Evolutionary conservation across 176 grass and related monocot species (phyloP).

Genomic region (Saccharum officinarum): DNA sequence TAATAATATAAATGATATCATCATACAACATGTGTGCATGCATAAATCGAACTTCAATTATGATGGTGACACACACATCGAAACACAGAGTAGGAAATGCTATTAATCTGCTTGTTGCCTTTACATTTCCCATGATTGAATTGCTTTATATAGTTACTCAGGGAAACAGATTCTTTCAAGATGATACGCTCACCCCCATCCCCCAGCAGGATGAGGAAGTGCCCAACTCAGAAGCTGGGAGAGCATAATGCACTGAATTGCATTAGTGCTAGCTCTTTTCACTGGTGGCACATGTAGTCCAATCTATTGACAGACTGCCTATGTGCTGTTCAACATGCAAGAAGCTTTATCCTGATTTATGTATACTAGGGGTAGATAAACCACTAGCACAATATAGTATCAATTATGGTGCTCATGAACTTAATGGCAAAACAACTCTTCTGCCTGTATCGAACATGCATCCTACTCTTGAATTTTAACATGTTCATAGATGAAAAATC

Average conservation of each 20-base stretch:
- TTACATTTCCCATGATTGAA: slow-evolving; percentile 3
- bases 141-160: background rate
- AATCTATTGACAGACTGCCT: background rate
- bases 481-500: slow-evolving; percentile 12
- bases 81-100: background rate
- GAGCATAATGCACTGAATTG: background rate
- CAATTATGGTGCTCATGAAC: background rate
- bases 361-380: background rate
- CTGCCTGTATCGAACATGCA: slow-evolving; percentile 14
- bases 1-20: background rate
- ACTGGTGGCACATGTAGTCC: background rate
- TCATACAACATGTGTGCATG: background rate
- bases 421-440: background rate
- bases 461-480: slow-evolving; percentile 14
- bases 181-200: background rate
- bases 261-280: background rate
- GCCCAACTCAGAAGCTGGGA: background rate
- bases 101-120: background rate
- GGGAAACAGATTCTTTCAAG: background rate
- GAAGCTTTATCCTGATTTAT: slow-evolving; percentile 7
- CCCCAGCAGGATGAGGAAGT: background rate
- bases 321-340: background rate
- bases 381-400: background rate
- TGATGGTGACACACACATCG: background rate
- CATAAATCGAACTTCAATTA: slow-evolving; percentile 1